Percentiles rank a stretch among this genome's conserved stretches.
Evolutionary conservation across 164 flowering plant genomes (phyloP).

Genomic region (Stephania japonica): DNA sequence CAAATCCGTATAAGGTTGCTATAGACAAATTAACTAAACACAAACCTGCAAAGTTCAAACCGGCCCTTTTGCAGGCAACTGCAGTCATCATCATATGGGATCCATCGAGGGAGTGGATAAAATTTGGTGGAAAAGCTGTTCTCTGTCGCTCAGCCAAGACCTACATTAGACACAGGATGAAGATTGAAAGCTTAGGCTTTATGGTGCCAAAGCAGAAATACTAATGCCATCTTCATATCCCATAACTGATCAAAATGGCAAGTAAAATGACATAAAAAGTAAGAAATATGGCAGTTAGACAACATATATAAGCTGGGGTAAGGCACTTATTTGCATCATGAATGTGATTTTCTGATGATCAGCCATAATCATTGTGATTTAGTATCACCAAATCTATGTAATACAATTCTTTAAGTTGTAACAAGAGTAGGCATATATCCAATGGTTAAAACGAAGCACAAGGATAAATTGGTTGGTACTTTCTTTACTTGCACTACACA

Average conservation of each 20-base stretch:
- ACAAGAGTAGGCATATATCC: background rate
- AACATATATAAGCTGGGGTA: too few relatives aligned
- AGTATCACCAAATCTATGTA: too few relatives aligned
- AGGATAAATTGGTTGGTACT: too few relatives aligned
- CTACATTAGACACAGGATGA: conserved; percentile 27
- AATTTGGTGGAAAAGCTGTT: conserved; percentile 97
- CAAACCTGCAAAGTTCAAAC: conserved; percentile 90
- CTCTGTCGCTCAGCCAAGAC: conserved; percentile 80
- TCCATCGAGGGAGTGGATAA: conserved; percentile 97
- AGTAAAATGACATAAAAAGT: background rate
- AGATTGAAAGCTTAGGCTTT: background rate
- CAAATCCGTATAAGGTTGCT: background rate
- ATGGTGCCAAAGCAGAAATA: background rate
- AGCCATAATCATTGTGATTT: too few relatives aligned
- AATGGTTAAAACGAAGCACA: background rate
- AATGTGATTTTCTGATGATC: too few relatives aligned
- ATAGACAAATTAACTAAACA: background rate
- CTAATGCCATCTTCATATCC: background rate
- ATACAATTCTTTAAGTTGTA: background rate
- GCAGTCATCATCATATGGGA: conserved; percentile 99
- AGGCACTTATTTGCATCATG: too few relatives aligned
- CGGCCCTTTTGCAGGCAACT: conserved; percentile 82
- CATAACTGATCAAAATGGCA: background rate
- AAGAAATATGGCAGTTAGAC: background rate
- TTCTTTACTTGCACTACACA: too few relatives aligned